phyloP scores from a whole-genome alignment of 192 early-diverging fungal genomes.

The Coemansia sp. region DNA sequence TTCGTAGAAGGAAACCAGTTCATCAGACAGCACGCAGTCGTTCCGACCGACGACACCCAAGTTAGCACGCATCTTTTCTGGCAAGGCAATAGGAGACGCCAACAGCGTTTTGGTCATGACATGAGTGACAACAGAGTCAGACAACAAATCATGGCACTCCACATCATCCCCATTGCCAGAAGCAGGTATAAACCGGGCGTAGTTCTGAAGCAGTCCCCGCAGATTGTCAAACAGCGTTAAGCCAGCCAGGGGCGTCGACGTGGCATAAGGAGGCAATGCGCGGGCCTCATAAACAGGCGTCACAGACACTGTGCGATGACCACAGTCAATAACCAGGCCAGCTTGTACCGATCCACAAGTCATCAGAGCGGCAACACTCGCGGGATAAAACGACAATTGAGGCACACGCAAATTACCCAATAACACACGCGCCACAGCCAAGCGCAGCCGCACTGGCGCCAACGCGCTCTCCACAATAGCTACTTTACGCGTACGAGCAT shows the following conservation, averaged over 20 bases:
- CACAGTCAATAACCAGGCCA: constrained; percentile 87
- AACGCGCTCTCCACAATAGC: constrained; percentile 75
- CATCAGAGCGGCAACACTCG: constrained; percentile 69
- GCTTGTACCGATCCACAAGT: constrained; percentile 66
- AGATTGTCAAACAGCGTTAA: constrained; percentile 5
- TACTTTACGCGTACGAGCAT: constrained; percentile 82
- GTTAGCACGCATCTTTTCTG: neutral
- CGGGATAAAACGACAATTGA: constrained; percentile 72
- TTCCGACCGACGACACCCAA: neutral
- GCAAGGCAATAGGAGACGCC: constrained; percentile 7
- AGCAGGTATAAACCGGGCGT: constrained; percentile 15
- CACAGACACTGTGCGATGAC: constrained; percentile 71
- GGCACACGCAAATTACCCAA: constrained; percentile 80
- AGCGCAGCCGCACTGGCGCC: constrained; percentile 66
- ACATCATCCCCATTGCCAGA: neutral
- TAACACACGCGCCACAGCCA: constrained; percentile 67
- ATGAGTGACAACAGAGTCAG: constrained; percentile 7
- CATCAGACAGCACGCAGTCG: neutral
- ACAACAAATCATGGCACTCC: neutral
- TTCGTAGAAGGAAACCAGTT: constrained; percentile 22
- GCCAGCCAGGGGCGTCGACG: constrained; percentile 21
- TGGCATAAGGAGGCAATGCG: constrained; percentile 10
- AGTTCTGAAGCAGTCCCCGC: constrained; percentile 7
- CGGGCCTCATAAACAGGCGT: constrained; percentile 65
- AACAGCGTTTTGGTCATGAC: constrained; percentile 8